A percentile compares a stretch with the other conserved stretches of the same genome.
phyloP scores from a whole-genome alignment of 176 grass and related monocot species.

The Aegilops sharonensis region DNA sequence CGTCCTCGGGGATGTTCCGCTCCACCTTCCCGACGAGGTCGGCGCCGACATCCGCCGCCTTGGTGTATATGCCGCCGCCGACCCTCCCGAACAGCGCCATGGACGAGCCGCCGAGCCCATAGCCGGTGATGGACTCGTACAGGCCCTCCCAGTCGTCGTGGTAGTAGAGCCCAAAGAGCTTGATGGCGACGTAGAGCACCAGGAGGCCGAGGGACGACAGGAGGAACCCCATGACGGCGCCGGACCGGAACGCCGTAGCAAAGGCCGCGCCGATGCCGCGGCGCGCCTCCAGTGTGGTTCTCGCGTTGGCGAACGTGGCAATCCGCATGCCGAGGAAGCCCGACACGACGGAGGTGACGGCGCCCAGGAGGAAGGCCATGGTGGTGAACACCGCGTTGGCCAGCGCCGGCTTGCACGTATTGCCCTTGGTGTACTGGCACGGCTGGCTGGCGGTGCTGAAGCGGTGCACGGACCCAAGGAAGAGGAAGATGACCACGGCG shows the following conservation, averaged over 20 bases:
- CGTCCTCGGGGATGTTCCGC: neutral
- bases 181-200: constrained; percentile 62
- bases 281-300: constrained; percentile 79
- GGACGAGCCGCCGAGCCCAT: constrained; percentile 34
- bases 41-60: constrained; percentile 81
- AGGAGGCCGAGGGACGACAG: constrained; percentile 60
- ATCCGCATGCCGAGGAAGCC: constrained; percentile 78
- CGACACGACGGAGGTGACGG: constrained; percentile 59
- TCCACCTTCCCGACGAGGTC: constrained; percentile 91
- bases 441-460: constrained; percentile 57
- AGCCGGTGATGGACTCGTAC: constrained; percentile 69
- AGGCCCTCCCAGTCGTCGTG: constrained; percentile 75
- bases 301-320: constrained; percentile 72
- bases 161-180: constrained; percentile 61
- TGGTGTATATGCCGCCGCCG: constrained; percentile 90
- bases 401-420: constrained; percentile 62
- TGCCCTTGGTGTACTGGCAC: constrained; percentile 55
- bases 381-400: constrained; percentile 75
- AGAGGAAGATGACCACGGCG: constrained; percentile 69
- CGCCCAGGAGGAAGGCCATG: constrained; percentile 65
- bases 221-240: constrained; percentile 84
- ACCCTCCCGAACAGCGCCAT: constrained; percentile 81
- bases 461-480: constrained; percentile 66
- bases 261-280: constrained; percentile 53
- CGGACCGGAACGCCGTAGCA: constrained; percentile 57